phyloP scores from a whole-genome alignment of 129 eudicot genomes.

The Oenanthe sinensis region DNA sequence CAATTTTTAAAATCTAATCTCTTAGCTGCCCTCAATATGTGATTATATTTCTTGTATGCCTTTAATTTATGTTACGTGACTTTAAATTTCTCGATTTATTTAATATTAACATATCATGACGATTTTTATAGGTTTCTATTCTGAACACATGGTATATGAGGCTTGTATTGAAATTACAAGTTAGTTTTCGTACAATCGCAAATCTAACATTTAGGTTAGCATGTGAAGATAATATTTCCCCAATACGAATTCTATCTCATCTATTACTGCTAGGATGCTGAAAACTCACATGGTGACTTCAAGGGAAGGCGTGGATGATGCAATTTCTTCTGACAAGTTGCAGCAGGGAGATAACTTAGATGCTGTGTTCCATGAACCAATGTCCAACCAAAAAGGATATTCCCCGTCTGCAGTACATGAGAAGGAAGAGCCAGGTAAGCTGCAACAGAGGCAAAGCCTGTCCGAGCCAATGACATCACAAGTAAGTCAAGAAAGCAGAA shows the following conservation, averaged over 20 bases:
- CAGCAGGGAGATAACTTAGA: constrained; percentile 25
- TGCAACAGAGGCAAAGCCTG: constrained; percentile 16
- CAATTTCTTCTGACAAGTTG: constrained; percentile 15
- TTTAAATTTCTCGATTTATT: neutral
- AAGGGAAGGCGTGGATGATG: constrained; percentile 9
- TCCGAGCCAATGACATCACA: constrained; percentile 17
- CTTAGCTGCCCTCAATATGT: neutral
- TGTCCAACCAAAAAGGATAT: constrained; percentile 7
- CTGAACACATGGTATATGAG: constrained; percentile 4
- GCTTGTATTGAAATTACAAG: neutral
- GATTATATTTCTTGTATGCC: neutral
- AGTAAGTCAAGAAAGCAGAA: constrained; percentile 28
- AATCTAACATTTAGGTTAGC: constrained; percentile 3
- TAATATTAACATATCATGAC: neutral
- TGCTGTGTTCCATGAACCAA: constrained; percentile 16
- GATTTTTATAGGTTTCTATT: neutral
- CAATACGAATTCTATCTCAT: constrained; percentile 14
- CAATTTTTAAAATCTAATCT: neutral
- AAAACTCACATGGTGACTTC: constrained; percentile 27
- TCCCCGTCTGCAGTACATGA: constrained; percentile 2
- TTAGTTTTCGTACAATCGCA: constrained; percentile 4
- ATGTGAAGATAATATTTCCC: constrained; percentile 9
- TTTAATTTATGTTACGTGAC: neutral
- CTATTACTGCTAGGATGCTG: constrained; percentile 1
- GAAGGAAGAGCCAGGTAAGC: constrained; percentile 9